Percentiles rank a stretch among this genome's conserved stretches.
Evolutionary conservation across 495 filamentous ascomycete species (phyloP).

Genomic region (Cercophora samala): DNA sequence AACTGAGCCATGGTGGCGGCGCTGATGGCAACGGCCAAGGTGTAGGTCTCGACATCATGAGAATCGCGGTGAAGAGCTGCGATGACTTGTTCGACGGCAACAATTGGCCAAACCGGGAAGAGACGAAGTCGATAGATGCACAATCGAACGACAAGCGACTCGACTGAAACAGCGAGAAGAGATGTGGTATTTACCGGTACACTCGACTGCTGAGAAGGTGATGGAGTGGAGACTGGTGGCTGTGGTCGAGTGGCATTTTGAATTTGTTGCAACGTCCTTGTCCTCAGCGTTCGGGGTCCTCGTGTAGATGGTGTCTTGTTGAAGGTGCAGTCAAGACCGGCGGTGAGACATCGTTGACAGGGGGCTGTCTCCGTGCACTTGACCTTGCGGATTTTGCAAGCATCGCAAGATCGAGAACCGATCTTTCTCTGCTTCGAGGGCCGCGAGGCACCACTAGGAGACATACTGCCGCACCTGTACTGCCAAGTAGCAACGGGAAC

Average conservation of each 20-base stretch:
- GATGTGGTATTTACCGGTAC: neutral
- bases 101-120: conserved; percentile 50
- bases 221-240: neutral
- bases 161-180: conserved; percentile 14
- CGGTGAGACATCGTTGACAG: conserved; percentile 31
- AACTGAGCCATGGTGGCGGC: conserved; percentile 48
- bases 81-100: conserved; percentile 41
- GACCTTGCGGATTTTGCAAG: conserved; percentile 47
- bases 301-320: conserved; percentile 34
- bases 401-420: conserved; percentile 47
- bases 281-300: conserved; percentile 37
- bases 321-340: conserved; percentile 41
- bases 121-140: conserved; percentile 46
- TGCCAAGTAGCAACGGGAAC: neutral
- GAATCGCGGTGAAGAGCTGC: conserved; percentile 33
- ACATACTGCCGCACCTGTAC: neutral
- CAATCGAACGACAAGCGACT: conserved; percentile 29
- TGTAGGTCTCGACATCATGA: conserved; percentile 39
- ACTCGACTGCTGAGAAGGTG: neutral
- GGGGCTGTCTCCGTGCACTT: conserved; percentile 39
- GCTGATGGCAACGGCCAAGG: conserved; percentile 41
- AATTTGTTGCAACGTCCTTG: conserved; percentile 29
- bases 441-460: neutral
- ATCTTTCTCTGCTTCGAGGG: conserved; percentile 33
- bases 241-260: conserved; percentile 11